Evolutionary conservation across 768 basidiomycete species (phyloP), one percentile per base, ranked within the genome.

Genomic region (Obba rivulosa): DNA sequence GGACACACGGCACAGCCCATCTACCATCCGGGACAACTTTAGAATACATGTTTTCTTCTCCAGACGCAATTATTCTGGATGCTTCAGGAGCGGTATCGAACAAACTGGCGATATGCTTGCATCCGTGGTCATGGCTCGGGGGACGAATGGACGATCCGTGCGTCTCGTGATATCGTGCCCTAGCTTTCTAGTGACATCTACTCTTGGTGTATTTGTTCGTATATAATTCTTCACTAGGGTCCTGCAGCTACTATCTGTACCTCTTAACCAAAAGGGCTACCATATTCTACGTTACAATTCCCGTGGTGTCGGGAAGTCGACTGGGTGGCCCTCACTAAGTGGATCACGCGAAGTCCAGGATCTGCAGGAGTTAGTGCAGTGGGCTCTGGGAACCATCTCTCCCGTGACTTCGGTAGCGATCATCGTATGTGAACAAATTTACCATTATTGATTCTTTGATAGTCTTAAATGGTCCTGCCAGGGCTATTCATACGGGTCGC

Each of bases 101-200:
- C 23, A 81, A 77, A 52, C 62, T 85, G 5, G 87, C 81, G 0
- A 66, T 92, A n/a, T 81, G 81, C 55, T 68, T 87, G 10, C 89
- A 92, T 56, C 90, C 90, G 5, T 92, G 88, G 88, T 82, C 85
- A n/a, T 80, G 87, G 76, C 72, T 91, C 0, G 88, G 89, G 1
- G 89, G 88, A 14, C 73, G 68, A 43, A 87, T 83, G 79, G 62
- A 81, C 53, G 87, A 92, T 57, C 77, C 83, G 89, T 91, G 62
- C 59, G 87, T 74, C 48, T 9, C 36, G 20, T 48, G n/a, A n/a
- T n/a, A n/a, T n/a, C n/a, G n/a, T n/a, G n/a, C n/a, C n/a, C n/a
- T n/a, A n/a, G 4, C 8, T 41, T 37, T 34, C 44, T 41, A 41
- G 7, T 13, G 18, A 25, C 16, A 38, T 16, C 21, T 8, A 22